Evolutionary conservation across 345 rosid species (phyloP).

Genomic region (Pugionium dolabratum): DNA sequence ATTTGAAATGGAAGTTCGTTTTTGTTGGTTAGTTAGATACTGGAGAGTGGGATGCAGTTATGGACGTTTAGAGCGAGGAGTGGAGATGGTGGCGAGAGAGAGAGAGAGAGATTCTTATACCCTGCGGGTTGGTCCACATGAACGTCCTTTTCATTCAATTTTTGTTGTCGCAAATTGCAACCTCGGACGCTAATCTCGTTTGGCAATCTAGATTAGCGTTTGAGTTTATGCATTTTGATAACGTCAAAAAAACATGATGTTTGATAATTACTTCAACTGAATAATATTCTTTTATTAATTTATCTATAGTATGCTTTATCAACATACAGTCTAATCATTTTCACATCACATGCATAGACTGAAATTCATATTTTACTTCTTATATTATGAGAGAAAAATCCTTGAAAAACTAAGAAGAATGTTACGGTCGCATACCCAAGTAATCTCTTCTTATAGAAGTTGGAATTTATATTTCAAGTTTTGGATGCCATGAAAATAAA

Average conservation of each 20-base stretch:
- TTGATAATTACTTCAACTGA: constrained; percentile 14
- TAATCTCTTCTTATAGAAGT: not conserved
- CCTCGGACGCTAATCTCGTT: constrained; percentile 13
- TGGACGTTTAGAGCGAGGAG: constrained; percentile 40
- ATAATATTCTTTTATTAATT: not conserved
- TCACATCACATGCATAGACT: constrained; percentile 13
- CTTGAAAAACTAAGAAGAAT: not conserved
- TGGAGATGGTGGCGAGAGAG: constrained; percentile 10
- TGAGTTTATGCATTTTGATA: constrained; percentile 8
- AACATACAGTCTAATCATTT: constrained; percentile 16
- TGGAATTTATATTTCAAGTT: not conserved
- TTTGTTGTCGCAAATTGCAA: constrained; percentile 13
- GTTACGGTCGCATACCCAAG: not conserved
- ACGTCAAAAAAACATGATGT: constrained; percentile 4
- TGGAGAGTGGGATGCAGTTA: constrained; percentile 34
- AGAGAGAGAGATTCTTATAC: constrained; percentile 25
- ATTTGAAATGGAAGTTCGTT: constrained; percentile 35
- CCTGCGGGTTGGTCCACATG: constrained; percentile 40
- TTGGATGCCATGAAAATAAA: not conserved
- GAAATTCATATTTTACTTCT: not conserved
- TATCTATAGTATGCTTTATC: not conserved
- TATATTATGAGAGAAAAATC: not conserved
- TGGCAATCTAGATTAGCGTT: constrained; percentile 18
- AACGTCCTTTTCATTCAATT: constrained; percentile 14
- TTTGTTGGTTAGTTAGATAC: constrained; percentile 28